A percentile compares a stretch with the other conserved stretches of the same genome.
phyloP scores from a whole-genome alignment of 2,329 filamentous ascomycete genomes.

The Hortaea sp. region DNA sequence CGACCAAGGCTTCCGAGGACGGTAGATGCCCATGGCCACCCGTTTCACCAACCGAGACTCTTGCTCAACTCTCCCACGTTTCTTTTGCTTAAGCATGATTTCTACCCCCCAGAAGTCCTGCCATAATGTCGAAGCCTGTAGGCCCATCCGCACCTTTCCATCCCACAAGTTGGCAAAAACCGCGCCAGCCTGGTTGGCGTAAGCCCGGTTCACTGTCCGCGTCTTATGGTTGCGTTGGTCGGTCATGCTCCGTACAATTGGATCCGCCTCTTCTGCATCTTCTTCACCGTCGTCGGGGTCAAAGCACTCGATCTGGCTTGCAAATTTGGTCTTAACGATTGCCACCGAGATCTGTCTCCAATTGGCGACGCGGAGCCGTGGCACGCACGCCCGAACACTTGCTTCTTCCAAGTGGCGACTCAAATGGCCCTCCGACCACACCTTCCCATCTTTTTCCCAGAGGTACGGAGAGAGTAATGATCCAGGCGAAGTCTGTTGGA shows the following conservation, averaged over 20 bases:
- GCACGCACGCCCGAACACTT: slow-evolving; percentile 2
- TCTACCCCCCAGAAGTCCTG: too few species aligned
- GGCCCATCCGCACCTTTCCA: too few species aligned
- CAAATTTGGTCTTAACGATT: slow-evolving; percentile 10
- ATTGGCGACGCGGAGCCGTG: slow-evolving; percentile 4
- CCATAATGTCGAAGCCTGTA: too few species aligned
- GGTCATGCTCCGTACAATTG: slow-evolving; percentile 4
- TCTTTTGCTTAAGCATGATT: too few species aligned
- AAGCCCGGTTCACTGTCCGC: too few species aligned
- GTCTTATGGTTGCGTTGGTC: slow-evolving; percentile 6
- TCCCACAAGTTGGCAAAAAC: too few species aligned
- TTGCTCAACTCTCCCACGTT: too few species aligned
- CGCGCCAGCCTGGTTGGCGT: too few species aligned
- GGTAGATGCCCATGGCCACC: too few species aligned
- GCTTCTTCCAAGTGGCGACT: slow-evolving; percentile 5
- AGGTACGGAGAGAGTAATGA: slow-evolving; percentile 6
- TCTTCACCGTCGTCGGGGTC: slow-evolving; percentile 3
- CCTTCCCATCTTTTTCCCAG: slow-evolving; percentile 7
- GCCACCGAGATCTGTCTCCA: slow-evolving; percentile 9
- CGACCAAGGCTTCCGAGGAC: too few species aligned
- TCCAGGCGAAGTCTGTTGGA: slow-evolving; percentile 2
- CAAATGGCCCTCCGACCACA: slow-evolving; percentile 5
- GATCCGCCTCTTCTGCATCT: slow-evolving; percentile 3
- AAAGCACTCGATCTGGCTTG: slow-evolving; percentile 4
- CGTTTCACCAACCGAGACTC: too few species aligned